Base-by-base conservation (phyloP, 2,329 filamentous ascomycete genomes). In the Hypoxylon sp. region DNA sequence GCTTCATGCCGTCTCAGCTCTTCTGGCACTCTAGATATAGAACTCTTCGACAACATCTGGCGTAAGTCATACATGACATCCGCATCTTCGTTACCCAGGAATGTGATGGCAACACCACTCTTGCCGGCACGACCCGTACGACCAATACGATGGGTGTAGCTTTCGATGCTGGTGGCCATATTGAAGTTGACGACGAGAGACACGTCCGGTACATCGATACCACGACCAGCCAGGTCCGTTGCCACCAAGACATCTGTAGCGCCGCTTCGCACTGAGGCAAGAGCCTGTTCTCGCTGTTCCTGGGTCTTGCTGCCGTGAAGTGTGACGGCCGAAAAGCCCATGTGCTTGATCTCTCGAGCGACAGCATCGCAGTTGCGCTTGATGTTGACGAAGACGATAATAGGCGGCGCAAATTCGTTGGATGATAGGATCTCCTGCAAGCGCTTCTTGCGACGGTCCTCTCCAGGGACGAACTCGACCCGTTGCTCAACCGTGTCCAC, bases 321-420 rank as follows among this genome's bases (percentile, higher is more conserved):
- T 0, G 95, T 98, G 75, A 97, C 95, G 6, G 92, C 89, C 20
- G 90, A 92, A 86, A 94, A 96, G 74, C 96, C 96, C 90, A 96
- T 96, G 58, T 92, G 88, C 78, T 97, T 96, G 84, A 99, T 96
- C 78, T 98, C 95, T 68, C 93, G 89, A 2, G 95, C 95, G 53
- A 99, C 92, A 66, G 94, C 93, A 79, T 99, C 96, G 84, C 95
- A 98, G 84, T 98, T 98, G 75, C 95, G 92, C 83, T 98, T 98
- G 89, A 98, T 98, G 82, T 99, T 99, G 88, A 99, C 96, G 80
- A 99, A 99, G 71, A 99, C 95, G 75, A 99, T 99, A 80, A 99
- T 97, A 14, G 96, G 96, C 7, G 95, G 89, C 6, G 88, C 85
- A 81, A 95, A 98, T 72, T 94, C 91, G 73, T 90, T 86, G 1